Conservation (phyloP, 305 asterid genomes). For the Striga hermonthica region DNA sequence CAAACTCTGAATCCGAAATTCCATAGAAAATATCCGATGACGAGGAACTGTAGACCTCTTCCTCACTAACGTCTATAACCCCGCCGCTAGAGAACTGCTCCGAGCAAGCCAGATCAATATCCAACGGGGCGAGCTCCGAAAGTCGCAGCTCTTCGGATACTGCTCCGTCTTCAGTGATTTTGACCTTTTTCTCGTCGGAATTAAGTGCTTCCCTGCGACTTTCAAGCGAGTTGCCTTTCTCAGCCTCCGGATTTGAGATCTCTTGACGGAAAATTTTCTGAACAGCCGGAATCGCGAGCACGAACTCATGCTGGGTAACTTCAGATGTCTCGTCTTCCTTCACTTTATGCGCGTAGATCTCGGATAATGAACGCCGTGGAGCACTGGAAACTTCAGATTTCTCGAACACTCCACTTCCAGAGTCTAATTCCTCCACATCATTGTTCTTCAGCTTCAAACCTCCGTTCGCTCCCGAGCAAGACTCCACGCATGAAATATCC, state of each 20-base stretch:
- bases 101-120: conserved; percentile 68
- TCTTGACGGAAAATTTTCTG: conserved; percentile 27
- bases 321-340: conserved; percentile 39
- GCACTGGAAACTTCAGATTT: conserved; percentile 50
- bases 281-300: conserved; percentile 28
- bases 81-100: conserved; percentile 61
- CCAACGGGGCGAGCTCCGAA: conserved; percentile 36
- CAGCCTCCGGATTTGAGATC: conserved; percentile 37
- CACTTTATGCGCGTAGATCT: conserved; percentile 27
- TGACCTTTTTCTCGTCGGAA: conserved; percentile 35
- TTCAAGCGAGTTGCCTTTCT: conserved; percentile 33
- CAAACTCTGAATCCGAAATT: conserved; percentile 50
- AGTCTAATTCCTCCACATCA: conserved; percentile 38
- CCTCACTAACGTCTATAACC: conserved; percentile 32
- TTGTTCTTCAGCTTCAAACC: conserved; percentile 38
- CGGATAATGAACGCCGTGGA: conserved; percentile 32
- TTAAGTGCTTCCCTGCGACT: conserved; percentile 37
- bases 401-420: conserved; percentile 29
- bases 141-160: conserved; percentile 31
- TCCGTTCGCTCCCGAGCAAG: conserved; percentile 55
- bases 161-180: conserved; percentile 32
- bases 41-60: conserved; percentile 48
- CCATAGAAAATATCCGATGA: conserved; percentile 48
- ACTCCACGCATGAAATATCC: conserved; percentile 80
- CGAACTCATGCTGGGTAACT: conserved; percentile 33